Evolutionary conservation across 176 grass and related monocot species (phyloP).

Genomic region (Saccharum spontaneum): DNA sequence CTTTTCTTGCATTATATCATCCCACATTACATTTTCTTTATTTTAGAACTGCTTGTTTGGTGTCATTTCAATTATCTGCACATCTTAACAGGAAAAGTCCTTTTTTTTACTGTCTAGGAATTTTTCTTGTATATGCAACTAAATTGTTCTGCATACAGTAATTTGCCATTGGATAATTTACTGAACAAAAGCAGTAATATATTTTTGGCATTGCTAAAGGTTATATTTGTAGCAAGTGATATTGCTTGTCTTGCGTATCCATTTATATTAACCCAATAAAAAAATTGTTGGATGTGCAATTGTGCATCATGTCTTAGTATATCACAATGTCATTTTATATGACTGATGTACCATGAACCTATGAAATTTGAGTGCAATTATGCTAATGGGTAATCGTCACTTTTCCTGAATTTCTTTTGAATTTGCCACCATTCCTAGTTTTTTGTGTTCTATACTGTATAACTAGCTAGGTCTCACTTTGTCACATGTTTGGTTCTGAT

Average conservation of each 20-base stretch:
- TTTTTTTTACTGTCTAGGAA: not conserved
- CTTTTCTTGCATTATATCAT: not conserved
- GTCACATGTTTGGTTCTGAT: conserved; percentile 7
- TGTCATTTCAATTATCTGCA: not conserved
- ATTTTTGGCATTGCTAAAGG: conserved; percentile 1
- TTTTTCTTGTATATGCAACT: not conserved
- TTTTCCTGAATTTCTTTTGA: not conserved
- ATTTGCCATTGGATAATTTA: not conserved
- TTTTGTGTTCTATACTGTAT: not conserved
- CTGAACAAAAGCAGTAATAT: not conserved
- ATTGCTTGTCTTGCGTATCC: not conserved
- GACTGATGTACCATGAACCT: not conserved
- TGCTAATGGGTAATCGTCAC: not conserved
- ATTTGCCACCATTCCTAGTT: not conserved
- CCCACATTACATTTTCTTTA: not conserved
- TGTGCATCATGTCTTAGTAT: not conserved
- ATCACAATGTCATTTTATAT: not conserved
- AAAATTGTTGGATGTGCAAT: not conserved
- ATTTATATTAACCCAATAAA: not conserved
- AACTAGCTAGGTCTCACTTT: not conserved
- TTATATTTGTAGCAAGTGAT: conserved; percentile 5
- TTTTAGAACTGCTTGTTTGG: not conserved
- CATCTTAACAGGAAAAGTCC: not conserved
- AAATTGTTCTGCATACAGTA: not conserved
- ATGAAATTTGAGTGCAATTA: not conserved